Percentiles rank a stretch among this genome's conserved stretches.
Evolutionary conservation across 1,284 basidiomycete genomes (phyloP).

Genomic region (Ustilago hordei): DNA sequence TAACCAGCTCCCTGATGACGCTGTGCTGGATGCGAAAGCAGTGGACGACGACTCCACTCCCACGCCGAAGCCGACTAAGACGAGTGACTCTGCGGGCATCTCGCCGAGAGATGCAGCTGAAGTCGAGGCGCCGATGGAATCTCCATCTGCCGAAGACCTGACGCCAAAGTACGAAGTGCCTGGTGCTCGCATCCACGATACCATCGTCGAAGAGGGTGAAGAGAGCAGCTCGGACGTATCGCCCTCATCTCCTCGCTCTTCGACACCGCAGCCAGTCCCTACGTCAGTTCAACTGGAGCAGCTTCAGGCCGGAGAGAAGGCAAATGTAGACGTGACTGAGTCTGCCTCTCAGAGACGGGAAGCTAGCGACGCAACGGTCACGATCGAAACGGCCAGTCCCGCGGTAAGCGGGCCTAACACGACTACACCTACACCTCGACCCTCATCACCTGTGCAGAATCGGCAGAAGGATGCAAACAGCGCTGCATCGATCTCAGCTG

Average conservation of each 20-base stretch:
- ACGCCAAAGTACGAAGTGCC: slow-evolving; percentile 37
- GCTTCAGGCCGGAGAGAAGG: background rate
- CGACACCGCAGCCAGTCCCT: slow-evolving; percentile 18
- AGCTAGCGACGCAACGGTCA: slow-evolving; percentile 37
- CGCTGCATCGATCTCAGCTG: slow-evolving; percentile 1
- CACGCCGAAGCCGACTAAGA: background rate
- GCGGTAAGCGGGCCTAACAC: slow-evolving; percentile 38
- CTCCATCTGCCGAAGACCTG: slow-evolving; percentile 17
- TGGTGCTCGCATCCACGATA: slow-evolving; percentile 31
- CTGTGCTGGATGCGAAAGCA: background rate
- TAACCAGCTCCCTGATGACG: slow-evolving; percentile 19
- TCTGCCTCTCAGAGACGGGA: slow-evolving; percentile 12
- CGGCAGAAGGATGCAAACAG: slow-evolving; percentile 10
- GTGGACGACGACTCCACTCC: slow-evolving; percentile 14
- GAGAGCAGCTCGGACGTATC: slow-evolving; percentile 44
- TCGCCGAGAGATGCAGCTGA: background rate
- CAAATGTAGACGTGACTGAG: background rate
- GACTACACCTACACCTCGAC: slow-evolving; percentile 43
- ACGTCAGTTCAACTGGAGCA: background rate
- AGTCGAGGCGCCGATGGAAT: slow-evolving; percentile 11
- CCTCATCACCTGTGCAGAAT: slow-evolving; percentile 32
- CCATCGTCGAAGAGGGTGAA: slow-evolving; percentile 45
- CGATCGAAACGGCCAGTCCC: slow-evolving; percentile 31
- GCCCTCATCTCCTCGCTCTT: slow-evolving; percentile 18
- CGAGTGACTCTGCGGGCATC: background rate